Percentiles rank a stretch among this genome's conserved stretches.
Conservation (phyloP, 1,284 basidiomycete genomes). For the Apiotrichum siamense region DNA sequence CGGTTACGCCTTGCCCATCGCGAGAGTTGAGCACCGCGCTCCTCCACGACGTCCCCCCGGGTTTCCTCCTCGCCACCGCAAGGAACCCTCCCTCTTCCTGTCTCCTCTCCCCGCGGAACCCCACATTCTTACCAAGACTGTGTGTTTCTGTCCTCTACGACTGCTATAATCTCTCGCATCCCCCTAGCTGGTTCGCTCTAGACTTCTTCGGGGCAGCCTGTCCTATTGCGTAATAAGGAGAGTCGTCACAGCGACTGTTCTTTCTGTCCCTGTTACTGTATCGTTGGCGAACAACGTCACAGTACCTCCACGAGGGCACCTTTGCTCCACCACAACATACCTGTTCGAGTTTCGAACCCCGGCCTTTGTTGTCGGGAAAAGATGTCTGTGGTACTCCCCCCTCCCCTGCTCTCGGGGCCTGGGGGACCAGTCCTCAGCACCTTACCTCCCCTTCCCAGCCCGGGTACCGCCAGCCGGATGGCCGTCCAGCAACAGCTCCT, state of each 20-base stretch:
- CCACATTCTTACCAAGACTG: not conserved
- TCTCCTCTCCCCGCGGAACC: not conserved
- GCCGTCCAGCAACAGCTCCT: conserved; percentile 1
- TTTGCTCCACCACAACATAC: not conserved
- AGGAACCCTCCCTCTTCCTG: too few species aligned
- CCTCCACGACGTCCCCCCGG: conserved; percentile 3
- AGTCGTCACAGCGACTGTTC: too few species aligned
- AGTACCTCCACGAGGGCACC: not conserved
- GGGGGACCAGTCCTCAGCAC: conserved; percentile 2
- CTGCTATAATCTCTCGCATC: not conserved
- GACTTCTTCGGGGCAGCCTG: too few species aligned
- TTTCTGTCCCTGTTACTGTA: too few species aligned
- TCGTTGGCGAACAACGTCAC: not conserved
- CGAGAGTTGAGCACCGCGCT: conserved; percentile 15
- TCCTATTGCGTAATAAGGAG: too few species aligned
- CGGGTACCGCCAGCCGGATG: not conserved
- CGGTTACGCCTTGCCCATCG: conserved; percentile 2
- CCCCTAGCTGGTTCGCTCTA: too few species aligned
- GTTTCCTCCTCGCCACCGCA: not conserved
- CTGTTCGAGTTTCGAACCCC: not conserved
- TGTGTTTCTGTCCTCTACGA: not conserved
- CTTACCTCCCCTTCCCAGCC: not conserved
- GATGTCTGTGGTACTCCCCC: conserved; percentile 1
- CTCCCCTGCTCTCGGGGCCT: not conserved
- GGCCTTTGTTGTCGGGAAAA: not conserved